These are phyloP conservation scores for Metrosideros polymorpha DNA, from an alignment of 441 rosid genomes.

Conservation along the genomic window DNA sequence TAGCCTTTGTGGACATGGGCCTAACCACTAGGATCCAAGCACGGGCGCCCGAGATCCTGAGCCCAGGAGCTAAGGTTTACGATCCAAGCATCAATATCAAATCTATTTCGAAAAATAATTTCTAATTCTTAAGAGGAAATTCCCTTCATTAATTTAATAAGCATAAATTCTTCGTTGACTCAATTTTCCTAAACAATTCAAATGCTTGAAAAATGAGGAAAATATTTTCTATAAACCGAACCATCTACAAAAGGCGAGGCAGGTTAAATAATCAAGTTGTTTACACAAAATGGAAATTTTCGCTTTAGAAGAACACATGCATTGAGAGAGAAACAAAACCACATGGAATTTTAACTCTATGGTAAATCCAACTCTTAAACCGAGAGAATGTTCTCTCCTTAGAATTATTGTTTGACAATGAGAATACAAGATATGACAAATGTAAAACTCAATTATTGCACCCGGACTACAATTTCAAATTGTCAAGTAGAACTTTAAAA, in stretches of 20 bases:
- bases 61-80: neutral
- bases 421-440: too few species aligned
- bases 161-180: neutral
- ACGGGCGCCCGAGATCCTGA: neutral
- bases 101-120: too few species aligned
- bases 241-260: neutral
- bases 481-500: too few species aligned
- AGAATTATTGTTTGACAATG: neutral
- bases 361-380: neutral
- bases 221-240: neutral
- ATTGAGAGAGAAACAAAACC: neutral
- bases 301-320: neutral
- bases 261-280: neutral
- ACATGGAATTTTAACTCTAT: neutral
- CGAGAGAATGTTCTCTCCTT: neutral
- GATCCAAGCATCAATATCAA: too few species aligned
- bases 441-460: too few species aligned
- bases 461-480: too few species aligned
- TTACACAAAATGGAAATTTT: neutral
- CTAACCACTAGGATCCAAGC: neutral
- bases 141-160: neutral
- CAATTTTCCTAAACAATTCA: neutral
- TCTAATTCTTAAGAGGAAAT: neutral
- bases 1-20: neutral
- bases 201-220: neutral